Evolutionary conservation across 768 basidiomycete species (phyloP), one percentile per base, ranked within the genome.

Genomic region (Russula sp.): DNA sequence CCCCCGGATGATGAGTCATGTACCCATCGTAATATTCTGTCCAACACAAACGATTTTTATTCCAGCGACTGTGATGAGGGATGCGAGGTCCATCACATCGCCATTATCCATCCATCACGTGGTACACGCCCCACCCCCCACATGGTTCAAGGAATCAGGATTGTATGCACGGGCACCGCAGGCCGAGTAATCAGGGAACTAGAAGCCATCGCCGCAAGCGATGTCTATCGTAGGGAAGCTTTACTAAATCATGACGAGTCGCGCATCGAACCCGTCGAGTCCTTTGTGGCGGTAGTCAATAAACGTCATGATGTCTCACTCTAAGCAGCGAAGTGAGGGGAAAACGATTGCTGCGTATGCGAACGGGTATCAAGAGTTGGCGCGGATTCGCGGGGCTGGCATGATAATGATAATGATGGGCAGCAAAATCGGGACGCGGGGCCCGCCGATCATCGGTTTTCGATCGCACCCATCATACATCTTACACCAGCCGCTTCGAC

Each of bases 351-450:
- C 26, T 22, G 20, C 11, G 30, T 48, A 46, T 34, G 34, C n/a
- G 16, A n/a, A 38, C 59, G 38, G 38, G 38, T 16, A 38, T 38
- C 38, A 38, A 38, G 38, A 0, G 38, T 13, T 38, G 13, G 34
- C 38, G 38, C 3, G 36, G 36, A 38, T 38, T 36, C 34, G 34
- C 34, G 34, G 34, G 34, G 34, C 34, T 24, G 22, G 32, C 24
- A 14, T 54, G 57, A 59, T 30, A 30, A 30, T 30, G 28, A 30
- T 30, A 30, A 14, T 54, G 57, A 59, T 26, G 10, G 28, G n/a
- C 36, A 56, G 22, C 28, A 32, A 60, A 20, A 32, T 44, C 63
- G 53, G 50, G 48, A 53, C 52, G 59, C 57, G 58, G 57, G 44
- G 18, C 52, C 49, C 44, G 54, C 46, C 63, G 53, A 54, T 38